Base-by-base conservation (phyloP, 2,329 filamentous ascomycete genomes). In the Microsporum canis region DNA sequence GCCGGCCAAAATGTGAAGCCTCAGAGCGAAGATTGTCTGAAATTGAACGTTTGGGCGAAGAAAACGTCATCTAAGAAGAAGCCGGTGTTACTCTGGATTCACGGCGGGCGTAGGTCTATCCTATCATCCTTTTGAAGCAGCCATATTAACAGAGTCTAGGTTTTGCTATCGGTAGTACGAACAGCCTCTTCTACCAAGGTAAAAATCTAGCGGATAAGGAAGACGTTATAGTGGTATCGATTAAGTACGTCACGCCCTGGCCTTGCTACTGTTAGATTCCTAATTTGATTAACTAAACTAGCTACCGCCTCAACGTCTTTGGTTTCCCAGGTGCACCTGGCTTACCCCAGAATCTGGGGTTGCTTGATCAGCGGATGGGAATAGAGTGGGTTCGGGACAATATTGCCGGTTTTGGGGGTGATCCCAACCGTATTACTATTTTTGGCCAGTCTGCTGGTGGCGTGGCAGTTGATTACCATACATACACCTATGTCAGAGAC, bases 291-390 rank as follows among this genome's bases (percentile, higher is more conserved):
- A 55, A 75, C 72, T 3, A 72, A 69, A 75, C 78, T 59, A 79
- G 78, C 62, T 84, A 83, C 67, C 79, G 78, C 34, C 62, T 79
- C 2, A 73, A 73, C 4, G 68, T 70, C 3, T 70, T 75, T 8
- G 76, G 79, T 1, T 80, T 80, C 62, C 62, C 82, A 58, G 79
- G 78, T 2, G 81, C 79, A 0, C 67, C 74, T 51, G 79, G 80
- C 4, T 27, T 4, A 23, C 33, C 33, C 17, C 17, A 38, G 5
- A 57, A 36, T 8, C 3, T 76, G 62, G 76, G 75, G 0, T 68
- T 80, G 2, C 66, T 73, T 31, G 79, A 85, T 65, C 81, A 84
- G 61, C 65, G 68, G n/a, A 70, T 72, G 12, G 71, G 70, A 2
- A 65, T 77, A 12, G 65, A 70, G 61, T 78, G 75, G 75, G 70